phyloP scores from a whole-genome alignment of 768 basidiomycete genomes.

The Suillus discolor region DNA sequence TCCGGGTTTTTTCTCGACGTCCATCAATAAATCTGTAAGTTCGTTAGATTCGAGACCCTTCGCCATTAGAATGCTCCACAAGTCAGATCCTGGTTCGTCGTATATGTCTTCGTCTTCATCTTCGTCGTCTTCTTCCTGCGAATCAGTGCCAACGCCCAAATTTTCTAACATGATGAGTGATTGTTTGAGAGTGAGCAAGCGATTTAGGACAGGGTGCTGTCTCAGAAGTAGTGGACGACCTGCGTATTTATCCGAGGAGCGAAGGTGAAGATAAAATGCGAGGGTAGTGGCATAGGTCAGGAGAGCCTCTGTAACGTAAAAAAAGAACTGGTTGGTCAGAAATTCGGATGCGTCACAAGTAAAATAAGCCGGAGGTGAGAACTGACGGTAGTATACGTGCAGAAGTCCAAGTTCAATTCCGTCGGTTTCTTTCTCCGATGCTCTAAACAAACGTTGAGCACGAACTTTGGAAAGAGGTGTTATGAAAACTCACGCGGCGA shows the following conservation, averaged over 20 bases:
- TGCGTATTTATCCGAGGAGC: constrained; percentile 65
- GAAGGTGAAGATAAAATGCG: constrained; percentile 91
- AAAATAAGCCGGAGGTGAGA: constrained; percentile 2
- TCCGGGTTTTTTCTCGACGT: constrained; percentile 37
- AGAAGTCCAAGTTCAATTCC: constrained; percentile 67
- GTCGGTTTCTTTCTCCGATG: constrained; percentile 50
- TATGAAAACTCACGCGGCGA: constrained; percentile 49
- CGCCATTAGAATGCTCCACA: constrained; percentile 45
- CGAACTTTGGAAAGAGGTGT: neutral
- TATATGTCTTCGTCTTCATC: constrained; percentile 40
- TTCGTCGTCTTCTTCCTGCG: constrained; percentile 48
- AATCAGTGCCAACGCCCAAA: constrained; percentile 69
- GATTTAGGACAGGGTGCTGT: constrained; percentile 70
- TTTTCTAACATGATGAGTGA: constrained; percentile 80
- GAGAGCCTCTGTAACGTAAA: constrained; percentile 66
- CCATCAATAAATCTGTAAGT: constrained; percentile 58
- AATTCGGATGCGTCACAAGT: neutral
- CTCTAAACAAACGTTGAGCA: constrained; percentile 37
- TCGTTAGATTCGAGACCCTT: constrained; percentile 46
- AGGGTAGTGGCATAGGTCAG: constrained; percentile 89
- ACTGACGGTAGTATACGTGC: constrained; percentile 89
- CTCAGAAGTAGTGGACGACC: constrained; percentile 63
- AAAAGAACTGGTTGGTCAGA: constrained; percentile 5
- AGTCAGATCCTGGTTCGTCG: constrained; percentile 29
- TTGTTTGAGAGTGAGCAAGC: constrained; percentile 83